Conservation (phyloP, 2,329 filamentous ascomycete genomes). For the Teratosphaeria gauchensis region DNA sequence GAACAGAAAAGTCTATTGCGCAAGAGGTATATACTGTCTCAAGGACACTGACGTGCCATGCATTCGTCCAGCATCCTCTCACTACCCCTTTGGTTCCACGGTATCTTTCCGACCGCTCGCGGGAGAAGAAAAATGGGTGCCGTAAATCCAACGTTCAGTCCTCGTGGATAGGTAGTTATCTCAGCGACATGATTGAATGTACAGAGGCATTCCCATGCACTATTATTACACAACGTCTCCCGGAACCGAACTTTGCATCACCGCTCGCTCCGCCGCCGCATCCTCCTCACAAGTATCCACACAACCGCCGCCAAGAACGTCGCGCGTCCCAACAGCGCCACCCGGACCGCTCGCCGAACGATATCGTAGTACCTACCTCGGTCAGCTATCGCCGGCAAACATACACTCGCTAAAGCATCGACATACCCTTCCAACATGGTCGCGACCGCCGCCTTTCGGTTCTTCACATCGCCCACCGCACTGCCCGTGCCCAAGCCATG, state of each 20-base stretch:
- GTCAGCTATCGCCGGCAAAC: conserved; percentile 23
- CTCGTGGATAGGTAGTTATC: no score
- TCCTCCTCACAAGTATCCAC: not conserved
- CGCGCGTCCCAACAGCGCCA: conserved; percentile 31
- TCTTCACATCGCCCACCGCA: conserved; percentile 21
- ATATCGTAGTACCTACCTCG: conserved; percentile 39
- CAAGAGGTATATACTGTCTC: no score
- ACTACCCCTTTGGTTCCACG: no score
- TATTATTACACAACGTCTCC: no score
- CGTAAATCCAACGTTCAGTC: no score
- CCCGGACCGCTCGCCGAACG: conserved; percentile 37
- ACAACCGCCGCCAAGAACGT: conserved; percentile 3
- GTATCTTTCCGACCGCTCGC: no score
- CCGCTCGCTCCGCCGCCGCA: not conserved
- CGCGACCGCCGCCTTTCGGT: conserved; percentile 35
- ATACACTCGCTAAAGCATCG: conserved; percentile 6
- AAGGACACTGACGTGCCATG: no score
- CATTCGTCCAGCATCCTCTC: no score
- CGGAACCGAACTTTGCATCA: not conserved
- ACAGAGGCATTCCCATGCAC: no score
- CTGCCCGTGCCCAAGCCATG: conserved; percentile 36
- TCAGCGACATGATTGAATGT: no score
- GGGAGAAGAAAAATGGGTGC: no score
- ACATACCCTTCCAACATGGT: conserved; percentile 40
- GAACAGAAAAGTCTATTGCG: no score